Evolutionary conservation across 2,329 filamentous ascomycete species (phyloP).

Genomic region (Chrysoporthe puriensis): DNA sequence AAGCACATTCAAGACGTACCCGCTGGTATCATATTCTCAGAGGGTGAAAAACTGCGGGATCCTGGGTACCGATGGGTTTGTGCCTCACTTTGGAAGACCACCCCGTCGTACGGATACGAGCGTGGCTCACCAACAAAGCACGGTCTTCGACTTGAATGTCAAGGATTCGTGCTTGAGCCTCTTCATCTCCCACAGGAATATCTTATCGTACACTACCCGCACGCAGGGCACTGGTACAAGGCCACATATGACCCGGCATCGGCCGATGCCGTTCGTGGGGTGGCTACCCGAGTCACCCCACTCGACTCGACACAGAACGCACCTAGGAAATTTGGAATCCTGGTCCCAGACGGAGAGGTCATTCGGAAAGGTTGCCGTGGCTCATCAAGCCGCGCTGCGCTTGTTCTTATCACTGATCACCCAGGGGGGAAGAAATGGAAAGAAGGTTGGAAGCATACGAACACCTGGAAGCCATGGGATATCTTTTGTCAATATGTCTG

Average conservation of each 20-base stretch:
- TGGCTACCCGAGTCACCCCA: background rate
- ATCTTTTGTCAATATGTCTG: background rate
- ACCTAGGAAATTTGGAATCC: background rate
- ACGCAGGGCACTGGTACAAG: background rate
- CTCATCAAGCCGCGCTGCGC: background rate
- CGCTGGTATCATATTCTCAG: background rate
- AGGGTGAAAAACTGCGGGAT: background rate
- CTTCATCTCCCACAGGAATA: background rate
- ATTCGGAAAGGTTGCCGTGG: slow-evolving; percentile 5
- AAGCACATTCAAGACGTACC: background rate
- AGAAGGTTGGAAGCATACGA: background rate
- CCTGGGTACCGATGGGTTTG: background rate
- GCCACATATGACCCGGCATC: background rate
- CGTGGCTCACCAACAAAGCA: background rate
- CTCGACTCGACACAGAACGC: background rate
- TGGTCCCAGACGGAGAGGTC: background rate
- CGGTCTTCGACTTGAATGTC: background rate
- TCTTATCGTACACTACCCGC: background rate
- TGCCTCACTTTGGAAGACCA: background rate
- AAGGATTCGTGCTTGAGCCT: background rate
- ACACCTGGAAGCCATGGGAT: background rate
- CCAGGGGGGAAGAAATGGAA: background rate
- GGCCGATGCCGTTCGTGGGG: background rate
- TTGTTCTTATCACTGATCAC: background rate
- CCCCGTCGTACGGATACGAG: background rate